Evolutionary conservation across 305 asterid genomes (phyloP).

Genomic region (Fraxinus baroniana): DNA sequence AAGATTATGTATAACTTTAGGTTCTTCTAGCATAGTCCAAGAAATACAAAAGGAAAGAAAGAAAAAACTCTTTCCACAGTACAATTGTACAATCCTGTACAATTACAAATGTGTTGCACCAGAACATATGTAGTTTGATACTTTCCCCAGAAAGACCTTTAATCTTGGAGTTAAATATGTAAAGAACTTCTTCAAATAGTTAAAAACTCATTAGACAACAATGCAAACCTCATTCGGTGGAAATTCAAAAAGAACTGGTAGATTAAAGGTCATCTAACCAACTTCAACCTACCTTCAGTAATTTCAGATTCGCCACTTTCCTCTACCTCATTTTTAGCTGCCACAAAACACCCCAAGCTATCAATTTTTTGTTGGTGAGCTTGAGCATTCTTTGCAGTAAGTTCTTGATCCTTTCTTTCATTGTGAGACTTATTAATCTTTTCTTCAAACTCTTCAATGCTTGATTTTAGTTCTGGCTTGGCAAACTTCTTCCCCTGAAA

Average conservation of each 20-base stretch:
- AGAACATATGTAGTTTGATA: neutral
- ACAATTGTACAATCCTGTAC: constrained; percentile 6
- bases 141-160: neutral
- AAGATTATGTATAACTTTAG: too few species aligned
- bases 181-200: neutral
- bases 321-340: constrained; percentile 40
- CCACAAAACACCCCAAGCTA: constrained; percentile 38
- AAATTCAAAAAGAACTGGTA: neutral
- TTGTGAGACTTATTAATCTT: constrained; percentile 64
- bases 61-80: neutral
- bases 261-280: constrained; percentile 3
- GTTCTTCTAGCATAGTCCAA: too few species aligned
- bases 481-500: constrained; percentile 82
- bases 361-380: constrained; percentile 67
- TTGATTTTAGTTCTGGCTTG: constrained; percentile 77
- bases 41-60: neutral
- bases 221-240: neutral
- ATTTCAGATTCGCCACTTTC: constrained; percentile 62
- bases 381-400: constrained; percentile 74
- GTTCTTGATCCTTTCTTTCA: constrained; percentile 81
- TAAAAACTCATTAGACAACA: neutral
- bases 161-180: neutral
- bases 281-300: constrained; percentile 56
- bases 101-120: neutral
- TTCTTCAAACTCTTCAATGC: constrained; percentile 88